These are phyloP conservation scores for Globisporangium takayamanum DNA, from an alignment of 352 stramenopile genomes.

Conservation along the genomic window DNA sequence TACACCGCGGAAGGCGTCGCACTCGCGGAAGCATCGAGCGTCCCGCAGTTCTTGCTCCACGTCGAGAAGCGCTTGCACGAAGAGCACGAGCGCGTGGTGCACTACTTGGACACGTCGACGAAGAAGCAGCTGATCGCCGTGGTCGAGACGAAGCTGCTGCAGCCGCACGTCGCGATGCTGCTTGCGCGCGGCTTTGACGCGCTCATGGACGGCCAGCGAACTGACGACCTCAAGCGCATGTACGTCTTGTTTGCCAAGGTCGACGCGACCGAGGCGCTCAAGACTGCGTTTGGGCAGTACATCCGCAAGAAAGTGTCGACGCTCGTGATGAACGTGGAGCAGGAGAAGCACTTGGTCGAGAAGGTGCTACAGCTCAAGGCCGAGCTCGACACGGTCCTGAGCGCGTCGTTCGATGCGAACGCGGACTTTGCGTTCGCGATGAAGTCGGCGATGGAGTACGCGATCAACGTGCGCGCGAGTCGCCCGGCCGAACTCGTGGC, in stretches of 20 bases:
- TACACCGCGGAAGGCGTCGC: conserved; percentile 75
- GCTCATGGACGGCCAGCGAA: conserved; percentile 74
- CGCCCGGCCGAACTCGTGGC: conserved; percentile 87
- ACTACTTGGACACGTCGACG: conserved; percentile 71
- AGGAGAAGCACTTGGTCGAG: conserved; percentile 89
- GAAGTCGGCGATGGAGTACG: conserved; percentile 87
- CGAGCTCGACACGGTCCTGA: conserved; percentile 75
- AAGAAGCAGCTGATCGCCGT: conserved; percentile 64
- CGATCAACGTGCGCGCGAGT: conserved; percentile 83
- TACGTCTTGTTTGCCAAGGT: conserved; percentile 76
- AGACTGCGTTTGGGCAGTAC: conserved; percentile 58
- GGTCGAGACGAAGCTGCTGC: conserved; percentile 80
- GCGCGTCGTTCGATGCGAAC: conserved; percentile 65
- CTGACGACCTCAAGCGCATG: conserved; percentile 87
- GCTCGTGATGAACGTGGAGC: conserved; percentile 69
- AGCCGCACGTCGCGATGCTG: conserved; percentile 73
- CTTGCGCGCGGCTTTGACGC: conserved; percentile 83
- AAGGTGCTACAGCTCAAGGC: conserved; percentile 84
- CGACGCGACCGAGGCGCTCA: conserved; percentile 61
- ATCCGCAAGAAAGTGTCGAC: conserved; percentile 73
- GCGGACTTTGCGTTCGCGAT: conserved; percentile 73
- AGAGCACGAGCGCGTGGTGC: conserved; percentile 65
- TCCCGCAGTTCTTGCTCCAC: conserved; percentile 84
- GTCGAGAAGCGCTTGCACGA: conserved; percentile 84
- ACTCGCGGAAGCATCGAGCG: conserved; percentile 49